These are phyloP conservation scores for Naganishia albida DNA, from an alignment of 1,284 basidiomycete genomes.

Conservation along the genomic window DNA sequence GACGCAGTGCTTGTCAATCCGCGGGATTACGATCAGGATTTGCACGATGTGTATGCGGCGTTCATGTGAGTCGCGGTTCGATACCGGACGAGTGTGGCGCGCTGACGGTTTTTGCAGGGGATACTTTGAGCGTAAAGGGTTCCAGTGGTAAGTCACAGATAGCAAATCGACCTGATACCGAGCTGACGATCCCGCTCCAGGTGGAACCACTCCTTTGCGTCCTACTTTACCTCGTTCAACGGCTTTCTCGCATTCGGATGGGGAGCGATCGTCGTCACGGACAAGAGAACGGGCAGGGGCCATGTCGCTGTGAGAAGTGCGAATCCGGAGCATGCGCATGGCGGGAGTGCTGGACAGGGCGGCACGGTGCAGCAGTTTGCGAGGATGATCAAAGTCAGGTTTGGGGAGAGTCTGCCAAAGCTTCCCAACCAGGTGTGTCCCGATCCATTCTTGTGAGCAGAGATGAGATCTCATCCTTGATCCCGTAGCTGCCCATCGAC, in stretches of 20 bases:
- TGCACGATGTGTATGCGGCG: slow-evolving; percentile 81
- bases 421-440: slow-evolving; percentile 66
- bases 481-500: slow-evolving; percentile 49
- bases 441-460: no score
- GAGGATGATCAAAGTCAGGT: slow-evolving; percentile 59
- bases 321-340: slow-evolving; percentile 3
- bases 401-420: slow-evolving; percentile 69
- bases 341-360: slow-evolving; percentile 15
- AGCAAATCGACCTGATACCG: neutral
- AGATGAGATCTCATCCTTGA: no score
- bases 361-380: slow-evolving; percentile 43
- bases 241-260: slow-evolving; percentile 80
- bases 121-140: slow-evolving; percentile 70
- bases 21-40: slow-evolving; percentile 75
- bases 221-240: slow-evolving; percentile 75
- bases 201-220: slow-evolving; percentile 79
- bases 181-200: slow-evolving; percentile 50
- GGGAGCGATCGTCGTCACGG: slow-evolving; percentile 76
- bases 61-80: slow-evolving; percentile 60
- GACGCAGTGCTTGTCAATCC: slow-evolving; percentile 62
- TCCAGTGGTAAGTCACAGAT: slow-evolving; percentile 64
- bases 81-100: neutral
- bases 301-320: slow-evolving; percentile 67
- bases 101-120: slow-evolving; percentile 52
- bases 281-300: slow-evolving; percentile 65